Evolutionary conservation across 305 asterid species (phyloP).

Genomic region (Fraxinus dipetala): DNA sequence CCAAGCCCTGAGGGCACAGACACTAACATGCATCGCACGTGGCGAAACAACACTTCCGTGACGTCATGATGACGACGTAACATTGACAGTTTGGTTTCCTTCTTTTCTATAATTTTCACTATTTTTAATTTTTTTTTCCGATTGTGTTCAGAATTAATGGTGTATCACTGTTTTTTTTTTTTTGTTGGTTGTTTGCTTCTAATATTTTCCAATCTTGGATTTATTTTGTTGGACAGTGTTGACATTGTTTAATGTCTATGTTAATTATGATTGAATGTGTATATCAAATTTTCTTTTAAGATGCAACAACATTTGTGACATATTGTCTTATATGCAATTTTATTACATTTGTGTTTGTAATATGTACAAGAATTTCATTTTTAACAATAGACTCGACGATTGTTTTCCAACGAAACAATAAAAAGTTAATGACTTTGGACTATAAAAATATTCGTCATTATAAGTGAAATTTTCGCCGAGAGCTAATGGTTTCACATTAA

Average conservation of each 20-base stretch:
- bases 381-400: not conserved
- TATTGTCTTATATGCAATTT: not conserved
- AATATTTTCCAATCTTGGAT: not conserved
- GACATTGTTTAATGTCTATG: not conserved
- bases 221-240: not conserved
- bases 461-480: not conserved
- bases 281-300: not conserved
- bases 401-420: not conserved
- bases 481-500: not conserved
- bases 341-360: not conserved
- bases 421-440: not conserved
- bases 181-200: not conserved
- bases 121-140: not conserved
- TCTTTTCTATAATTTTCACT: not conserved
- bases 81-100: slow-evolving; percentile 10
- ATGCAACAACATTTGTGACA: not conserved
- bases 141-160: slow-evolving; percentile 22
- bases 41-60: slow-evolving; percentile 35
- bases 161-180: slow-evolving; percentile 16
- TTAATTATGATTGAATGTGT: not conserved
- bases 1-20: slow-evolving; percentile 61
- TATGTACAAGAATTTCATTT: not conserved
- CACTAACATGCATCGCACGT: slow-evolving; percentile 59
- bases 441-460: not conserved
- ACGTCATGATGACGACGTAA: slow-evolving; percentile 38